A percentile compares a stretch with the other conserved stretches of the same genome.
Evolutionary conservation across 768 basidiomycete genomes (phyloP).

Genomic region (Butyriboletus loyo): DNA sequence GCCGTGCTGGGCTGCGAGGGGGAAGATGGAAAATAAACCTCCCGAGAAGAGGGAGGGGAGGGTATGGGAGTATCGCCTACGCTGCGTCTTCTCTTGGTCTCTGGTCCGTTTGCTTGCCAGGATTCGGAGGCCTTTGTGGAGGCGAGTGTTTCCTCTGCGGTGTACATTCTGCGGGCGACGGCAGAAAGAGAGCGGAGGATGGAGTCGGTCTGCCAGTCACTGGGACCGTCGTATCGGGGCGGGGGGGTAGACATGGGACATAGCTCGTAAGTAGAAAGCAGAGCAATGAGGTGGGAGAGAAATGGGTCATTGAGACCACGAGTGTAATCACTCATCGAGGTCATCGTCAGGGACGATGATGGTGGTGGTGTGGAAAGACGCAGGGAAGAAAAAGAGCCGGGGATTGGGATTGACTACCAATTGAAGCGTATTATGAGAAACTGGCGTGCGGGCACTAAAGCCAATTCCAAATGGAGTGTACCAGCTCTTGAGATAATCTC

Average conservation of each 20-base stretch:
- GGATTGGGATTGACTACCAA: not conserved
- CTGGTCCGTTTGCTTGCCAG: conserved; percentile 35
- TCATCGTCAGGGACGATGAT: conserved; percentile 32
- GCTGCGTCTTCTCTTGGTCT: conserved; percentile 45
- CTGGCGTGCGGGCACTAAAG: not conserved
- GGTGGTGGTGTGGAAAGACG: not conserved
- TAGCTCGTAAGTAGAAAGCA: conserved; percentile 58
- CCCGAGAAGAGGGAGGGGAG: conserved; percentile 27
- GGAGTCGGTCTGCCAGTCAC: conserved; percentile 56
- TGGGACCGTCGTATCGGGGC: conserved; percentile 54
- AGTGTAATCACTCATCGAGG: conserved; percentile 25
- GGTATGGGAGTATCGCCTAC: conserved; percentile 39
- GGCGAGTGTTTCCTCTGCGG: conserved; percentile 47
- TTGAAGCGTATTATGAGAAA: conserved; percentile 1
- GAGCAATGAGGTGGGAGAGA: conserved; percentile 52
- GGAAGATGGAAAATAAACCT: conserved; percentile 11
- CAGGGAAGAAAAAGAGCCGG: not conserved
- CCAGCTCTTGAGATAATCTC: conserved; percentile 14
- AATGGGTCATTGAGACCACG: conserved; percentile 37
- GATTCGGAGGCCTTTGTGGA: conserved; percentile 39
- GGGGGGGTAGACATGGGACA: conserved; percentile 48
- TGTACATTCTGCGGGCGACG: conserved; percentile 52
- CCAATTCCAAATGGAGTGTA: not conserved
- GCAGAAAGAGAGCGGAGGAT: conserved; percentile 51
- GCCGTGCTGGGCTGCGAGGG: conserved; percentile 26